Conservation (phyloP, 1,284 basidiomycete genomes). For the Papiliotrema terrestris region DNA sequence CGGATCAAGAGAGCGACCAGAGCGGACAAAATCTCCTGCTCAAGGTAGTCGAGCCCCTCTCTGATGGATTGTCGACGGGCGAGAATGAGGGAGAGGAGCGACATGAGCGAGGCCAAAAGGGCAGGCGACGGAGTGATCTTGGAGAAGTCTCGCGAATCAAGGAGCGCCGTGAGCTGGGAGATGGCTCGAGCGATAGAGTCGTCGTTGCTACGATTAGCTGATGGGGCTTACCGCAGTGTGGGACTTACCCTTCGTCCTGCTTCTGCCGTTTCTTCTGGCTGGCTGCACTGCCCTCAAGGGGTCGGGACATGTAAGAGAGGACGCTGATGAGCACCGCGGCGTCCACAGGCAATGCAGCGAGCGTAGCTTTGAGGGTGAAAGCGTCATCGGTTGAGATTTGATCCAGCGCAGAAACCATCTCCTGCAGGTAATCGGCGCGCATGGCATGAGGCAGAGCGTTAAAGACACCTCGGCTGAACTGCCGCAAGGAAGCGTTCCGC, state of each 20-base stretch:
- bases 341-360: constrained; percentile 26
- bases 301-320: constrained; percentile 8
- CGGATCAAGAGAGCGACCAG: constrained; percentile 66
- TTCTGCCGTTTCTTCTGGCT: constrained; percentile 31
- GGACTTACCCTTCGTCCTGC: constrained; percentile 19
- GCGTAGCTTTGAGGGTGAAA: constrained; percentile 21
- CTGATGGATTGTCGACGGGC: constrained; percentile 50
- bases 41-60: constrained; percentile 70
- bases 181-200: constrained; percentile 13
- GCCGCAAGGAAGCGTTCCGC: constrained; percentile 12
- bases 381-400: constrained; percentile 28
- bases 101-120: constrained; percentile 69
- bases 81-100: constrained; percentile 66
- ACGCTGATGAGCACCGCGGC: constrained; percentile 15
- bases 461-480: constrained; percentile 36
- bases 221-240: not conserved
- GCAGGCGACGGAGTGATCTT: constrained; percentile 65
- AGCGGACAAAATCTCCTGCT: constrained; percentile 79
- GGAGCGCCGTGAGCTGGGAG: constrained; percentile 62
- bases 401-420: constrained; percentile 31
- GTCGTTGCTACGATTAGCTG: not conserved
- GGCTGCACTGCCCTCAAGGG: constrained; percentile 22
- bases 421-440: constrained; percentile 28
- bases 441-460: constrained; percentile 18
- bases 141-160: constrained; percentile 67